phyloP scores from a whole-genome alignment of 306 rosid genomes.

The Ceratonia siliqua region DNA sequence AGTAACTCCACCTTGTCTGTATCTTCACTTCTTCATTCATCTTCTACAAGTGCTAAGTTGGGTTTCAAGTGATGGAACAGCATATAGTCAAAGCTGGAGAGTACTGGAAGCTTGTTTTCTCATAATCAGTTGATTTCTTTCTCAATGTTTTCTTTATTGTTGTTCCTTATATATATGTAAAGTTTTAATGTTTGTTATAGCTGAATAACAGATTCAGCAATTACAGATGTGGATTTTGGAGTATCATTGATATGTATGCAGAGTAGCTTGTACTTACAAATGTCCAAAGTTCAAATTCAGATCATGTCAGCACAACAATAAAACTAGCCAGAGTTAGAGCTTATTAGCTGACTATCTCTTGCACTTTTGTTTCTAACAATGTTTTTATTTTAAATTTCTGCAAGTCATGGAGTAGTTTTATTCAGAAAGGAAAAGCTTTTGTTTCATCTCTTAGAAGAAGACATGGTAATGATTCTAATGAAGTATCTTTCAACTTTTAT shows the following conservation, averaged over 20 bases:
- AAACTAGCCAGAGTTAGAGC: slow-evolving; percentile 31
- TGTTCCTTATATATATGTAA: slow-evolving; percentile 28
- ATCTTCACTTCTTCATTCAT: slow-evolving; percentile 59
- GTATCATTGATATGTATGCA: slow-evolving; percentile 33
- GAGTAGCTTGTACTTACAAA: slow-evolving; percentile 28
- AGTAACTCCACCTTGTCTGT: slow-evolving; percentile 71
- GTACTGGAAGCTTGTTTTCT: slow-evolving; percentile 25
- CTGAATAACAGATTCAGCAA: slow-evolving; percentile 34
- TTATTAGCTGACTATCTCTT: background rate
- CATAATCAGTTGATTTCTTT: slow-evolving; percentile 22
- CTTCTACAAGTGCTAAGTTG: slow-evolving; percentile 47
- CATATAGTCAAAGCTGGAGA: slow-evolving; percentile 3
- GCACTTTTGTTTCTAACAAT: background rate
- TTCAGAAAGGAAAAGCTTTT: background rate
- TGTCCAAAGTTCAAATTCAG: slow-evolving; percentile 32
- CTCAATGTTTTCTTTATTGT: slow-evolving; percentile 26
- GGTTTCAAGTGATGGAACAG: slow-evolving; percentile 39
- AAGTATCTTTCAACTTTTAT: no score
- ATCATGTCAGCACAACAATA: slow-evolving; percentile 31
- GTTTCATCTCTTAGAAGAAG: background rate
- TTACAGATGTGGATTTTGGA: slow-evolving; percentile 30
- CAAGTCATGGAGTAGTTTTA: background rate
- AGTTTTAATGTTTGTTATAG: slow-evolving; percentile 41
- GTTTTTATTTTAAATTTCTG: background rate
- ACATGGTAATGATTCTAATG: no score